These are phyloP conservation scores for Quercus wislizeni DNA, from an alignment of 306 rosid species.

Conservation along the genomic window DNA sequence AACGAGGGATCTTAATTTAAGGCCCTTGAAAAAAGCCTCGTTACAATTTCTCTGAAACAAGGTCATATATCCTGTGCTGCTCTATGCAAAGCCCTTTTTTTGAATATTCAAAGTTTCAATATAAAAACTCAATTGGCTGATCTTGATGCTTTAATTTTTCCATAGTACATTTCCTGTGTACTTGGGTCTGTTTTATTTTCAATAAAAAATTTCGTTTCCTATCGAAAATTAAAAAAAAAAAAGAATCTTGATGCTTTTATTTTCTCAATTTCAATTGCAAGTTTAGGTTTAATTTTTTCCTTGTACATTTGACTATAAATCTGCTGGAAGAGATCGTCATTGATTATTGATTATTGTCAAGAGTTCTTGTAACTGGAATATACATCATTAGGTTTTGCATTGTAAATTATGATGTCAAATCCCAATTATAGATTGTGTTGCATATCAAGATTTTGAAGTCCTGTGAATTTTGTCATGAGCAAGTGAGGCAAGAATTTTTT, in stretches of 20 bases:
- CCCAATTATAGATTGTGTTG: not conserved
- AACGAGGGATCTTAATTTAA: not conserved
- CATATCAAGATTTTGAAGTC: not conserved
- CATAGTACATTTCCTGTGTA: too few species aligned
- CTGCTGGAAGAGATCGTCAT: not conserved
- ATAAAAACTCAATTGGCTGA: not conserved
- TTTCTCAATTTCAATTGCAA: not conserved
- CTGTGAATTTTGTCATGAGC: not conserved
- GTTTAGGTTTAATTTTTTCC: not conserved
- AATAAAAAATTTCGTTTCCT: too few species aligned
- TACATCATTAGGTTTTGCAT: not conserved
- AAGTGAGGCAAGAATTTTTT: not conserved
- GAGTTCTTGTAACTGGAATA: not conserved
- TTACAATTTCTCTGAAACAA: not conserved
- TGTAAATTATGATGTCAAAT: not conserved
- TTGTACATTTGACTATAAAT: not conserved
- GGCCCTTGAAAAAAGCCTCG: not conserved
- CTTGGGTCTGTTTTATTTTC: too few species aligned
- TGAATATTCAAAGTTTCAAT: not conserved
- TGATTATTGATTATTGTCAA: not conserved
- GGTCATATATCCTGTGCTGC: not conserved
- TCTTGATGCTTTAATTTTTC: not conserved
- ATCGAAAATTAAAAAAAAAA: too few species aligned
- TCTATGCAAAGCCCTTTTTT: not conserved
- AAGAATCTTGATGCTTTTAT: not conserved